Percentiles rank a stretch among this genome's conserved stretches.
phyloP scores from a whole-genome alignment of 2,329 filamentous ascomycete species.

The Stemphylium lycopersici region DNA sequence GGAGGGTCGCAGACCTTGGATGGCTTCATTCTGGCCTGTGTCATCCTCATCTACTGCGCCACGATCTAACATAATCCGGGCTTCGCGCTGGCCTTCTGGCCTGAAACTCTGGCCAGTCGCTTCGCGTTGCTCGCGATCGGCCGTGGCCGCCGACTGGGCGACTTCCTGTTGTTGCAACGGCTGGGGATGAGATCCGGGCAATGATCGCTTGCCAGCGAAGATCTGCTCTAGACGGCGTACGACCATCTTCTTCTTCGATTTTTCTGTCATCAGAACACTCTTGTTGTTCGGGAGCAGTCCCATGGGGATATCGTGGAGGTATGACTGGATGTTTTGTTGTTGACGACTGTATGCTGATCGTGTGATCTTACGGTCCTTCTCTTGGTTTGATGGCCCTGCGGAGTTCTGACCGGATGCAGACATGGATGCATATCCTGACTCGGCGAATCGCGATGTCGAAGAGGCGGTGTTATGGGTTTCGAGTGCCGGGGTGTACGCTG shows the following conservation, averaged over 20 bases:
- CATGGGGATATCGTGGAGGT: constrained; percentile 74
- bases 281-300: constrained; percentile 68
- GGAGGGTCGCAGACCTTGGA: constrained; percentile 26
- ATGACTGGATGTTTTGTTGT: constrained; percentile 67
- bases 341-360: constrained; percentile 42
- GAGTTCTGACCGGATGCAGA: constrained; percentile 56
- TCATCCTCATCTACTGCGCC: constrained; percentile 26
- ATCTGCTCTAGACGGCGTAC: constrained; percentile 79
- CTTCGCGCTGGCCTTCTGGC: constrained; percentile 54
- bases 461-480: constrained; percentile 65
- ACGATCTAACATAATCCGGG: constrained; percentile 50
- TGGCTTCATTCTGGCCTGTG: constrained; percentile 16
- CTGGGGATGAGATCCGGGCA: constrained; percentile 54
- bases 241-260: constrained; percentile 76
- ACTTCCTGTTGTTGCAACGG: constrained; percentile 64
- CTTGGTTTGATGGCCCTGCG: constrained; percentile 44
- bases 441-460: constrained; percentile 57
- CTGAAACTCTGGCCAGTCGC: constrained; percentile 44
- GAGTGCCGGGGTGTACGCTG: constrained; percentile 53
- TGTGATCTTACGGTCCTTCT: constrained; percentile 37
- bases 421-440: constrained; percentile 69
- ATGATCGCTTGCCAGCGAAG: constrained; percentile 72
- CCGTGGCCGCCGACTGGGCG: constrained; percentile 59
- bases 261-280: constrained; percentile 66
- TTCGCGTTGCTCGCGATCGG: constrained; percentile 52